Conservation (phyloP, 805 yeast genomes). For the Yarrowia sp. region DNA sequence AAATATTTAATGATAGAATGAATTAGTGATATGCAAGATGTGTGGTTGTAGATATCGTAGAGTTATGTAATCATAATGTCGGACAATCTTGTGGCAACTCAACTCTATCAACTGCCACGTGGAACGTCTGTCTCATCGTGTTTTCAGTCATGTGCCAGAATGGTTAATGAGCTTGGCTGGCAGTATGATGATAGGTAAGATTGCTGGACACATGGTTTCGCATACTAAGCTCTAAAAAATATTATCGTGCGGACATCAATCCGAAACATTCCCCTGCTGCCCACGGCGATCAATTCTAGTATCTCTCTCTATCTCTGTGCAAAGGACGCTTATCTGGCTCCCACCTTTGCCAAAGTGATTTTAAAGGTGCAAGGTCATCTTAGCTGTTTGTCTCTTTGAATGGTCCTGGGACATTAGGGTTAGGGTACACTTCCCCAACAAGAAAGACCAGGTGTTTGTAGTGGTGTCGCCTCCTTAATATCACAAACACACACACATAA, state of each 20-base stretch:
- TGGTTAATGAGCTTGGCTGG: not conserved
- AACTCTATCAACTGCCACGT: slow-evolving; percentile 14
- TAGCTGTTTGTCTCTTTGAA: not conserved
- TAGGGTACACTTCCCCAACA: slow-evolving; percentile 41
- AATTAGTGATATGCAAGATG: not conserved
- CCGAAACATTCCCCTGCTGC: too few species aligned
- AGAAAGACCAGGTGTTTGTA: slow-evolving; percentile 33
- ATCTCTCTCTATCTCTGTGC: not conserved
- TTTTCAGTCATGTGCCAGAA: not conserved
- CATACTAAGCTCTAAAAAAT: too few species aligned
- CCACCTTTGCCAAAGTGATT: not conserved
- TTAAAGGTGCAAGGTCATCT: not conserved
- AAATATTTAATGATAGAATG: slow-evolving; percentile 24
- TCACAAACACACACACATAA: slow-evolving; percentile 43
- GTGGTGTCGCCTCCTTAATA: slow-evolving; percentile 47
- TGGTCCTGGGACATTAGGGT: slow-evolving; percentile 54
- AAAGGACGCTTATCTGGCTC: not conserved
- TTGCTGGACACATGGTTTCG: too few species aligned
- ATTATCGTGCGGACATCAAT: too few species aligned
- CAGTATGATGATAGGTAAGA: too few species aligned
- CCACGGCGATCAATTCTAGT: not conserved
- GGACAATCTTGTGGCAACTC: too few species aligned
- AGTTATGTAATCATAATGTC: too few species aligned
- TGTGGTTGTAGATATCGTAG: too few species aligned
- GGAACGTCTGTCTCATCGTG: slow-evolving; percentile 41